Percentiles rank a stretch among this genome's conserved stretches.
These are phyloP conservation scores for Mesembryanthemum crystallinum DNA, from an alignment of 148 eudicot genomes.

Conservation along the genomic window DNA sequence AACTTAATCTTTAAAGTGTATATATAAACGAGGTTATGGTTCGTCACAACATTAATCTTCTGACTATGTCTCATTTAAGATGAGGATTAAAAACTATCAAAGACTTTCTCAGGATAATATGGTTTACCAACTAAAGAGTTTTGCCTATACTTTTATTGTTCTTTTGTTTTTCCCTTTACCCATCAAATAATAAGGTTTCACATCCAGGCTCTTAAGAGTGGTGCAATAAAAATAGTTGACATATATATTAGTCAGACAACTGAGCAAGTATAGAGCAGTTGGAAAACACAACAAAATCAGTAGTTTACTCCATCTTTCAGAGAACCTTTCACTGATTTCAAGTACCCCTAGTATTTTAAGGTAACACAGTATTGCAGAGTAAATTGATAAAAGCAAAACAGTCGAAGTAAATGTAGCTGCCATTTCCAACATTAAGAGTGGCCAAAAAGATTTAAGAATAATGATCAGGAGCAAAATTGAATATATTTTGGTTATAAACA, in stretches of 20 bases:
- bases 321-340: not conserved
- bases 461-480: not conserved
- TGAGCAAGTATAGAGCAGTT: not conserved
- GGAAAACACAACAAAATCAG: not conserved
- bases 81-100: conserved; percentile 5
- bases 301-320: not conserved
- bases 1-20: not conserved
- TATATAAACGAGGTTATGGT: not conserved
- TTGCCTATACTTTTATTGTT: not conserved
- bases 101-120: not conserved
- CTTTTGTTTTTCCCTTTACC: not conserved
- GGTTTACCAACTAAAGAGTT: not conserved
- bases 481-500: not conserved
- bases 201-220: not conserved
- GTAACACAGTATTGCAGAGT: not conserved
- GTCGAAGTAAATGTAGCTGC: not conserved
- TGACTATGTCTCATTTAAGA: not conserved
- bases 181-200: too few species aligned
- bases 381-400: not conserved
- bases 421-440: not conserved
- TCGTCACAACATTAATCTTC: not conserved
- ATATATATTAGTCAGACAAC: not conserved
- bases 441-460: not conserved
- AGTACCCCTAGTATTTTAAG: conserved; percentile 1
- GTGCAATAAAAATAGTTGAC: not conserved